Evolutionary conservation across 1,284 basidiomycete genomes (phyloP), one percentile per base, ranked within the genome.

Genomic region (Rhodotorula sp.): DNA sequence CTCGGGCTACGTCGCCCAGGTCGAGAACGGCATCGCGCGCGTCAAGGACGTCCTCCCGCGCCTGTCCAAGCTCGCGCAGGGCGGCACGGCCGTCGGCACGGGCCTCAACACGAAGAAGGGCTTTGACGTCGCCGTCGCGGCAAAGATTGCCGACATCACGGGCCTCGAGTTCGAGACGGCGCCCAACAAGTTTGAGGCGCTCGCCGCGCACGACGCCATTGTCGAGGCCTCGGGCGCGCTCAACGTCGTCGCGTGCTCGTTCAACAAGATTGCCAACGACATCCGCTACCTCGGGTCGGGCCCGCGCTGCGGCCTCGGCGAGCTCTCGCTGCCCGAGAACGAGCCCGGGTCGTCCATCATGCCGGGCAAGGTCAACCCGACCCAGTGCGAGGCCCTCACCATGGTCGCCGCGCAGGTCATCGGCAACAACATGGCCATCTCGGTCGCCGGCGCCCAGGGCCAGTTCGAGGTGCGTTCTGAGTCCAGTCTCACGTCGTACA

Each of bases 221-320:
- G 94, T 98, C 25, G 97, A 99, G 84, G 90, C 94, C 17, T 95
- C 96, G 70, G 97, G 97, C 70, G 95, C 95, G 16, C 86, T 99
- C 76, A 99, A 99, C 83, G 91, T 91, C 56, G 83, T 99, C 67
- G 97, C 97, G 23, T 92, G 91, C 79, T 97, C 93, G 46, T 84
- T 98, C 74, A 97, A 98, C 93, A 99, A 99, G 87, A 98, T 99
- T 79, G 97, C 96, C 68, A 99, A 99, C 82, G 97, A 99, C 81
- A 97, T 99, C 80, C 90, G 97, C 61, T 99, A 92, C 87, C 90
- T 99, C 76, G 97, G 90, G 48, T 98, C 96, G 64, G 97, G 97
- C 68, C 97, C 97, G 74, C 91, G 97, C 65, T 99, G 97, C 80
- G 97, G 97, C 73, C 87, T 99, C 60, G 97, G 97, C 49, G 97